Percentiles rank a stretch among this genome's conserved stretches.
phyloP scores from a whole-genome alignment of 768 basidiomycete species.

The Podaxis pistillaris region DNA sequence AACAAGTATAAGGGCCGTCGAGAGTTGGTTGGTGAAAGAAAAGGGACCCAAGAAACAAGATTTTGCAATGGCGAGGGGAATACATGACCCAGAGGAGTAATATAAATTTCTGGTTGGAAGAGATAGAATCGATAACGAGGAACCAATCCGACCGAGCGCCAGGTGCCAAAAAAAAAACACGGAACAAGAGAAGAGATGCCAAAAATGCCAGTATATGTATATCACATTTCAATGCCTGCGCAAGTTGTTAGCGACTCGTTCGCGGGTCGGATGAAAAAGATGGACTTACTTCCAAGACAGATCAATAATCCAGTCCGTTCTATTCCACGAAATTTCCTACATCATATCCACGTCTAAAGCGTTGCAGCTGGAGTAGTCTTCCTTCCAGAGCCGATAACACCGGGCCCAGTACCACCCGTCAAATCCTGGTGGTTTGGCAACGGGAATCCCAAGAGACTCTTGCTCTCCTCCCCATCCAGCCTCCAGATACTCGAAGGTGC shows the following conservation, averaged over 20 bases:
- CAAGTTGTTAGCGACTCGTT: background rate
- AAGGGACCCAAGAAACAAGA: background rate
- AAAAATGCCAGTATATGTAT: conserved; percentile 12
- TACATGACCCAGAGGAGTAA: background rate
- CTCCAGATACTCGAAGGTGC: conserved; percentile 59
- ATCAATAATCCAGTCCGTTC: conserved; percentile 8
- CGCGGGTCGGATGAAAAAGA: background rate
- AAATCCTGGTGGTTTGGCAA: conserved; percentile 41
- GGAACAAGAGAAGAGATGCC: background rate
- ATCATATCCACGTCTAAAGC: background rate
- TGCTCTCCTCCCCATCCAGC: conserved; percentile 69
- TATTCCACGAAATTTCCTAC: conserved; percentile 2
- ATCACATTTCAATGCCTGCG: conserved; percentile 8
- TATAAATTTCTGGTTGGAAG: conserved; percentile 5
- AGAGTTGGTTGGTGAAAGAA: background rate
- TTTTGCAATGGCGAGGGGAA: background rate
- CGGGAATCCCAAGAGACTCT: conserved; percentile 48
- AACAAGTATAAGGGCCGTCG: background rate
- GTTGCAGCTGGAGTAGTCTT: conserved; percentile 1
- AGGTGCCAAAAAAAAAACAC: conserved; percentile 12
- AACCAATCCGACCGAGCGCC: background rate
- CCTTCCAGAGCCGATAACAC: conserved; percentile 11
- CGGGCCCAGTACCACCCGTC: conserved; percentile 1
- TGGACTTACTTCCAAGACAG: conserved; percentile 11
- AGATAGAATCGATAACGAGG: background rate